Percentiles rank a stretch among this genome's conserved stretches.
phyloP scores from a whole-genome alignment of 768 basidiomycete genomes.

The Hygrocybe punicea region DNA sequence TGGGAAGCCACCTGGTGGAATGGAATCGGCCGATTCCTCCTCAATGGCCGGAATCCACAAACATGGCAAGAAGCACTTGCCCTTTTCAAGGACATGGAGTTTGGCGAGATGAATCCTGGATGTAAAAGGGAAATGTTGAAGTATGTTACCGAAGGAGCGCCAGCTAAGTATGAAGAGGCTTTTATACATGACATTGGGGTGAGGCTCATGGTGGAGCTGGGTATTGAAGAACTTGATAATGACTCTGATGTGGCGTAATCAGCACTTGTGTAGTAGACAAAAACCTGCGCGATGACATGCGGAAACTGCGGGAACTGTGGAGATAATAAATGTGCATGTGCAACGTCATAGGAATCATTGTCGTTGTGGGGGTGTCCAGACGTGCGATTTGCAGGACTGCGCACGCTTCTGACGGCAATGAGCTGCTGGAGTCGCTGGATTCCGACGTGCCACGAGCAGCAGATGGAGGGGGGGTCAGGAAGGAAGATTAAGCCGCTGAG shows the following conservation, averaged over 20 bases:
- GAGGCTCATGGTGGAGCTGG: neutral
- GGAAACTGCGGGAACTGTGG: no score
- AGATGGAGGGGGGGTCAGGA: constrained; percentile 5
- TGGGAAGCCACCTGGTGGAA: constrained; percentile 24
- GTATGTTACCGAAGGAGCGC: neutral
- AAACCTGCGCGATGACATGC: no score
- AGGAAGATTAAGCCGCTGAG: constrained; percentile 40
- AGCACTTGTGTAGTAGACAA: no score
- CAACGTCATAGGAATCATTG: no score
- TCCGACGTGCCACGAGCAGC: neutral
- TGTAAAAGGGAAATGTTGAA: constrained; percentile 5
- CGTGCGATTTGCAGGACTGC: constrained; percentile 36
- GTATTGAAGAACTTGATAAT: neutral
- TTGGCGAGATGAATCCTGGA: constrained; percentile 12
- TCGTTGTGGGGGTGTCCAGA: constrained; percentile 51
- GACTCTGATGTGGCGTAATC: no score
- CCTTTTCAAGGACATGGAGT: constrained; percentile 12
- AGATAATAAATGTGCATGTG: no score
- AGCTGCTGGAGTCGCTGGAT: neutral
- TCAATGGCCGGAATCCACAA: constrained; percentile 17
- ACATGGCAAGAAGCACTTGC: constrained; percentile 14
- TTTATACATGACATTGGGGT: neutral
- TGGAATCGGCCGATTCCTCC: constrained; percentile 18
- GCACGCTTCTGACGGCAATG: constrained; percentile 31
- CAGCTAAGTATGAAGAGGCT: neutral